Evolutionary conservation across 2,329 filamentous ascomycete species (phyloP).

Genomic region (Zymoseptoria ardabiliae): DNA sequence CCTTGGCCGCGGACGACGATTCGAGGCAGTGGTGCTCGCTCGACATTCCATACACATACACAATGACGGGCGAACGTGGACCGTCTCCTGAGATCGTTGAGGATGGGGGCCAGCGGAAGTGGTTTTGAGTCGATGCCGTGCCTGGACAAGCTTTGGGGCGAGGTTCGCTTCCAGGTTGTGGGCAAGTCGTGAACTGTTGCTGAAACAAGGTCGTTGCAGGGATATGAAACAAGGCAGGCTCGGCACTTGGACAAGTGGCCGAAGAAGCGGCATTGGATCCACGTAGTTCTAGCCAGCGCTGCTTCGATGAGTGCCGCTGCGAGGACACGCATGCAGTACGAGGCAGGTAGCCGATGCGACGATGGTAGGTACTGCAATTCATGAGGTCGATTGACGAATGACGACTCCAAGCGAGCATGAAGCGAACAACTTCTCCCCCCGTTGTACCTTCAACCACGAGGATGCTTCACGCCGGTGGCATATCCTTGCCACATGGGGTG

Average conservation of each 20-base stretch:
- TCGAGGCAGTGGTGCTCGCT: too few species aligned
- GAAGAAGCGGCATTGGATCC: neutral
- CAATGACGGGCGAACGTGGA: neutral
- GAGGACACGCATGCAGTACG: too few species aligned
- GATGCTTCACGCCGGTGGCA: neutral
- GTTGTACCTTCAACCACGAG: neutral
- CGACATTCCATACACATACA: too few species aligned
- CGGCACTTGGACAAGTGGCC: neutral
- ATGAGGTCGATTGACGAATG: too few species aligned
- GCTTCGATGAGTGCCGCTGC: too few species aligned
- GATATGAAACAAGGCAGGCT: conserved; percentile 1
- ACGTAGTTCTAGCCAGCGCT: neutral
- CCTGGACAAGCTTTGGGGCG: conserved; percentile 16
- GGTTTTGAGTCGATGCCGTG: neutral
- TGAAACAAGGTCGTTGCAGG: conserved; percentile 11
- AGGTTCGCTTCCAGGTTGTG: conserved; percentile 15
- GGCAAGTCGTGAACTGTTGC: conserved; percentile 10
- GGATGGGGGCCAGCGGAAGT: neutral
- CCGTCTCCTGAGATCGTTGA: neutral
- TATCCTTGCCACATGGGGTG: neutral
- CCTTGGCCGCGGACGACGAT: too few species aligned
- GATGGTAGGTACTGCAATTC: too few species aligned
- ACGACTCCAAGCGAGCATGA: too few species aligned
- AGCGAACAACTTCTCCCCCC: neutral
- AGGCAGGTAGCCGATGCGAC: too few species aligned